phyloP scores from a whole-genome alignment of 2,329 filamentous ascomycete species.

The Aureobasidium sp. region DNA sequence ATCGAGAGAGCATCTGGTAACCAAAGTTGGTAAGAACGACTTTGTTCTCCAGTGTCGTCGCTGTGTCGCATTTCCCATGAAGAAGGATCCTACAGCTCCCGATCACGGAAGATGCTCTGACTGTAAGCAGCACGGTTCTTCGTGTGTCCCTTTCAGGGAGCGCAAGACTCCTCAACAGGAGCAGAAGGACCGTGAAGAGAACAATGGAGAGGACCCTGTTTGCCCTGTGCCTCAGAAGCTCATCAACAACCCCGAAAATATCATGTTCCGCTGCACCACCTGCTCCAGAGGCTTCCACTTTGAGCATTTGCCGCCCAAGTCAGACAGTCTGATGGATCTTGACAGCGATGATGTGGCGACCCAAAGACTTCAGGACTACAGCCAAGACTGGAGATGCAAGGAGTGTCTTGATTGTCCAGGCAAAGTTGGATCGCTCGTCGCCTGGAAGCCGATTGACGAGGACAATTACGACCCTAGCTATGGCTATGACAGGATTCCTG shows the following conservation, averaged over 20 bases:
- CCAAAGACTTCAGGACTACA: constrained; percentile 64
- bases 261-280: constrained; percentile 72
- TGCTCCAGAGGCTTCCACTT: constrained; percentile 79
- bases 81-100: constrained; percentile 63
- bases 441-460: constrained; percentile 69
- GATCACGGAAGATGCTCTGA: constrained; percentile 61
- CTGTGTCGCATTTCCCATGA: constrained; percentile 62
- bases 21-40: constrained; percentile 65
- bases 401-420: constrained; percentile 58
- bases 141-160: constrained; percentile 67
- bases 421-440: constrained; percentile 71
- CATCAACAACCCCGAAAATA: constrained; percentile 65
- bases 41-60: constrained; percentile 87
- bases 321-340: constrained; percentile 35
- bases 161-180: constrained; percentile 71
- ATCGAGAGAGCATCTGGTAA: constrained; percentile 76
- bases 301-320: constrained; percentile 62
- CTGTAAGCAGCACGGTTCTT: constrained; percentile 56
- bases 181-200: constrained; percentile 71
- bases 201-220: constrained; percentile 69
- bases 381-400: constrained; percentile 67
- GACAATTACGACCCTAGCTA: constrained; percentile 47
- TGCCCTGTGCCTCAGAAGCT: constrained; percentile 52
- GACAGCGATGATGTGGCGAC: constrained; percentile 45
- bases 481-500: constrained; percentile 48